These are phyloP conservation scores for Colletotrichum gloeosporioides DNA, from an alignment of 2,329 filamentous ascomycete species.

Conservation along the genomic window DNA sequence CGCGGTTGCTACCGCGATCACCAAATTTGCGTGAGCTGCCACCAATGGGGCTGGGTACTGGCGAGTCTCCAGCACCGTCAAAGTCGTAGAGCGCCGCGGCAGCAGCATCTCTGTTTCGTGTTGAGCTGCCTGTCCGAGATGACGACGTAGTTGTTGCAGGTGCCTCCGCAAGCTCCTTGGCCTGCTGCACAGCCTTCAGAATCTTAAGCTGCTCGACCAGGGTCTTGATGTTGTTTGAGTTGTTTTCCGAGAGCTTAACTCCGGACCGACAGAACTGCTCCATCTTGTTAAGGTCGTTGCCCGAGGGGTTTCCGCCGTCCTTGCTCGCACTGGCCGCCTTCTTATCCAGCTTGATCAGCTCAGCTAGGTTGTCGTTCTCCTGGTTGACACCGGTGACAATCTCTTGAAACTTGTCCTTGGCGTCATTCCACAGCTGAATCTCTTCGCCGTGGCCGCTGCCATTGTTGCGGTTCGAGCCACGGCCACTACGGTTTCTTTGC, in stretches of 20 bases:
- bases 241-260: slow-evolving; percentile 45
- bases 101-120: slow-evolving; percentile 21
- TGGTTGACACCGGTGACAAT: slow-evolving; percentile 45
- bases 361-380: slow-evolving; percentile 45
- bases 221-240: slow-evolving; percentile 38
- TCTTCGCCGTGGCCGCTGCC: slow-evolving; percentile 49
- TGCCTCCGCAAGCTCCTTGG: slow-evolving; percentile 44
- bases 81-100: slow-evolving; percentile 49
- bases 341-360: slow-evolving; percentile 46
- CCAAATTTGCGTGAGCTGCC: slow-evolving; percentile 37
- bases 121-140: slow-evolving; percentile 22
- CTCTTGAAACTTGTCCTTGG: slow-evolving; percentile 43
- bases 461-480: slow-evolving; percentile 49
- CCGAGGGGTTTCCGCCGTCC: slow-evolving; percentile 32
- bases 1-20: slow-evolving; percentile 43
- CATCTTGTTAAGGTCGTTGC: slow-evolving; percentile 43
- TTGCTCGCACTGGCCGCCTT: slow-evolving; percentile 42
- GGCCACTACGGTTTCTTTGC: slow-evolving; percentile 49
- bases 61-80: slow-evolving; percentile 49
- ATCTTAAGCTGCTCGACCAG: slow-evolving; percentile 49
- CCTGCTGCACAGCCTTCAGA: slow-evolving; percentile 45
- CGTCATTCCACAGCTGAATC: slow-evolving; percentile 46
- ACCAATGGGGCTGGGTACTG: slow-evolving; percentile 48
- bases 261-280: slow-evolving; percentile 48
- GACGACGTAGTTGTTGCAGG: slow-evolving; percentile 20